Evolutionary conservation across 768 basidiomycete species (phyloP).

Genomic region (Tylopilus sp.): DNA sequence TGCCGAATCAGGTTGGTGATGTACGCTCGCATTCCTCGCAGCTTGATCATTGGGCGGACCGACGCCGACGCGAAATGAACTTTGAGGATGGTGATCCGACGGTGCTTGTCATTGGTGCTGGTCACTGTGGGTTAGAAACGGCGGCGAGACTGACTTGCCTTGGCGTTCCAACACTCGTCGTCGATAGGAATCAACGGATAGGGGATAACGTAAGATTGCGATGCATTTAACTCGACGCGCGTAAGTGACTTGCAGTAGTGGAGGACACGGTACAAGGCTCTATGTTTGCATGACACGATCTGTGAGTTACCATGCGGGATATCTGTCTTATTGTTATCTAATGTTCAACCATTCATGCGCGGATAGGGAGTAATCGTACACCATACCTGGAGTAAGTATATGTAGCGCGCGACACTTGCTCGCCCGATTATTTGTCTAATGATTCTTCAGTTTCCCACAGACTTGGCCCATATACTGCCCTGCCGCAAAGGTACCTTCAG

Average conservation of each 20-base stretch:
- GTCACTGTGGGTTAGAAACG: conserved; percentile 61
- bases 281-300: conserved; percentile 51
- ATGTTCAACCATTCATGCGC: neutral
- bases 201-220: conserved; percentile 41
- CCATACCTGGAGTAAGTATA: conserved; percentile 49
- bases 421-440: neutral
- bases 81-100: conserved; percentile 48
- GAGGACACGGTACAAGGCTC: conserved; percentile 54
- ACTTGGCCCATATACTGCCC: conserved; percentile 52
- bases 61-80: conserved; percentile 38
- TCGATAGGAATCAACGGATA: conserved; percentile 48
- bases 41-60: conserved; percentile 50
- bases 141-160: conserved; percentile 61
- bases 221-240: neutral
- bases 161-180: conserved; percentile 48
- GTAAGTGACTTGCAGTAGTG: conserved; percentile 30
- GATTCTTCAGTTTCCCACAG: conserved; percentile 42
- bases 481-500: conserved; percentile 41
- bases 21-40: conserved; percentile 39
- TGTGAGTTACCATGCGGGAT: conserved; percentile 35
- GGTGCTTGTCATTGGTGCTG: conserved; percentile 62
- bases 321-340: neutral
- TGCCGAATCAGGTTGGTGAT: conserved; percentile 27
- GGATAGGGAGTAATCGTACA: conserved; percentile 48
- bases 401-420: neutral